phyloP scores from a whole-genome alignment of 2,329 filamentous ascomycete genomes.

The Fusarium sp. region DNA sequence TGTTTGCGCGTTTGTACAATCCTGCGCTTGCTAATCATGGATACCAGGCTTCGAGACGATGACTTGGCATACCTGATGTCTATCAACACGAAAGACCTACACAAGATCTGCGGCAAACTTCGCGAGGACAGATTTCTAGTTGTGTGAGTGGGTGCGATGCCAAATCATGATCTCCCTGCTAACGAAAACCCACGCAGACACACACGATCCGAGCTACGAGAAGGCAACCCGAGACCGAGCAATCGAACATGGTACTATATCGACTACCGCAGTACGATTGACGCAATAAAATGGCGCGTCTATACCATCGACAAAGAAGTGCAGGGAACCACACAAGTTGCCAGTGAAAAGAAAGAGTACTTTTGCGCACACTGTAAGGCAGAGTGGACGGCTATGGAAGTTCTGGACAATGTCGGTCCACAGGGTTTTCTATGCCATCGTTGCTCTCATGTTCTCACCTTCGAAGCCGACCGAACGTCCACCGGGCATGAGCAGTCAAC shows the following conservation, averaged over 20 bases:
- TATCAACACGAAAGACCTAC: slow-evolving; percentile 91
- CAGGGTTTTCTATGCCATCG: slow-evolving; percentile 85
- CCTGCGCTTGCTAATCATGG: slow-evolving; percentile 66
- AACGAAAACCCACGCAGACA: slow-evolving; percentile 66
- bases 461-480: slow-evolving; percentile 74
- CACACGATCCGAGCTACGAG: slow-evolving; percentile 76
- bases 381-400: slow-evolving; percentile 91
- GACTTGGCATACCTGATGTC: slow-evolving; percentile 89
- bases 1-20: slow-evolving; percentile 51
- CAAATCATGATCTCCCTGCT: slow-evolving; percentile 49
- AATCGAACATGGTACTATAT: slow-evolving; percentile 97
- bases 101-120: slow-evolving; percentile 87
- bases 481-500: slow-evolving; percentile 80
- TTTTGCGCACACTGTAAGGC: slow-evolving; percentile 83
- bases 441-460: slow-evolving; percentile 74
- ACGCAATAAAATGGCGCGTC: slow-evolving; percentile 95
- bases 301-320: slow-evolving; percentile 90
- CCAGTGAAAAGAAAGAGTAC: slow-evolving; percentile 91
- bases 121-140: slow-evolving; percentile 87
- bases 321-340: slow-evolving; percentile 83
- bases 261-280: slow-evolving; percentile 92
- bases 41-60: slow-evolving; percentile 81
- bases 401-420: slow-evolving; percentile 78
- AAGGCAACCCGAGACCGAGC: slow-evolving; percentile 83
- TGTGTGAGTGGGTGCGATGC: slow-evolving; percentile 66